Conservation (phyloP, 2,329 filamentous ascomycete genomes). For the Fusarium fracticaudum region DNA sequence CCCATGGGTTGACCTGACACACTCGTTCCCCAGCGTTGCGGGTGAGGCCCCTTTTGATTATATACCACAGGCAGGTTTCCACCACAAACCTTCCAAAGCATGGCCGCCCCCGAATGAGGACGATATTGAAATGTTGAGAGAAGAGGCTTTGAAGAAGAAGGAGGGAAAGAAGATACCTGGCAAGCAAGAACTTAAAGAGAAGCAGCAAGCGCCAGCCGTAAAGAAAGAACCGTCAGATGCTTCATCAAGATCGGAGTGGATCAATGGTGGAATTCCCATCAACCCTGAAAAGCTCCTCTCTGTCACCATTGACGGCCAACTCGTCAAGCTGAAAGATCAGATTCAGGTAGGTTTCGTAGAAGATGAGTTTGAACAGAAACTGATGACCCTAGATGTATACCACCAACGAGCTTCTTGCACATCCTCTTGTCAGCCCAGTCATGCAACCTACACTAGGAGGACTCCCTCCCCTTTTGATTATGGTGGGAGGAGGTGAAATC, state of each 20-base stretch:
- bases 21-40: slow-evolving; percentile 92
- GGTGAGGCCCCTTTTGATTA: slow-evolving; percentile 81
- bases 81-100: slow-evolving; percentile 86
- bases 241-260: slow-evolving; percentile 39
- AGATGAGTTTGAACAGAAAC: background rate
- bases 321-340: slow-evolving; percentile 84
- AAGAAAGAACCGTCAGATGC: slow-evolving; percentile 31
- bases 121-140: slow-evolving; percentile 67
- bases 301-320: slow-evolving; percentile 75
- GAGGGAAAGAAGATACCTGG: slow-evolving; percentile 33
- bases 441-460: slow-evolving; percentile 91
- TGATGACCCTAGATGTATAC: slow-evolving; percentile 69
- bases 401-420: slow-evolving; percentile 83
- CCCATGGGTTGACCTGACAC: slow-evolving; percentile 94
- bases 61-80: slow-evolving; percentile 86
- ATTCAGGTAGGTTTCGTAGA: slow-evolving; percentile 73
- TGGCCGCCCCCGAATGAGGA: slow-evolving; percentile 93
- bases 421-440: slow-evolving; percentile 89
- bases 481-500: slow-evolving; percentile 88
- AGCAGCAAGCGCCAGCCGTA: slow-evolving; percentile 49
- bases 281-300: slow-evolving; percentile 58
- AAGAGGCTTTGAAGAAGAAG: slow-evolving; percentile 58
- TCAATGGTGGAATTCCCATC: slow-evolving; percentile 42
- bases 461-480: slow-evolving; percentile 85
- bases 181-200: slow-evolving; percentile 42